These are phyloP conservation scores for Pyrenula massariospora DNA, from an alignment of 495 filamentous ascomycete genomes.

Conservation along the genomic window DNA sequence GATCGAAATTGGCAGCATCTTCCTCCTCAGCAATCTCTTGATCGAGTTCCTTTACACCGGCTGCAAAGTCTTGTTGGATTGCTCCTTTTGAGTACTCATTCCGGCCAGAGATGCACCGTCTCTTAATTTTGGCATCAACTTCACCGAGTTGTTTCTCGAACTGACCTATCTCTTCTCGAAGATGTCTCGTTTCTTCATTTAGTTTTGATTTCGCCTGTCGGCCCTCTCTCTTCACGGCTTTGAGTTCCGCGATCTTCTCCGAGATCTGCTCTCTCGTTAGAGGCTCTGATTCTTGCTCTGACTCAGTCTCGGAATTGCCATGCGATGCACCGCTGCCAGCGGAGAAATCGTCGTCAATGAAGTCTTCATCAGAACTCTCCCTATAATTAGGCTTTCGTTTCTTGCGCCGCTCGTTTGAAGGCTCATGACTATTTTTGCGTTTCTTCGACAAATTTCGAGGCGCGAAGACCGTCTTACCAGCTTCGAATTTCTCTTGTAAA, in stretches of 20 bases:
- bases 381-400: constrained; percentile 8
- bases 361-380: constrained; percentile 4
- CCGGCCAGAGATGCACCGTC: constrained; percentile 38
- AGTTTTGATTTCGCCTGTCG: constrained; percentile 18
- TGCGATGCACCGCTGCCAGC: constrained; percentile 4
- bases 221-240: constrained; percentile 21
- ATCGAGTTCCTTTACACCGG: constrained; percentile 42
- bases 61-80: constrained; percentile 45
- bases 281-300: constrained; percentile 8
- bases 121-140: constrained; percentile 23
- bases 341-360: constrained; percentile 9
- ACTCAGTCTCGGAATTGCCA: constrained; percentile 6
- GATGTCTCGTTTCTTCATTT: constrained; percentile 14
- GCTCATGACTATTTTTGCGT: constrained; percentile 24
- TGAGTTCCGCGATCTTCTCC: constrained; percentile 22
- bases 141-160: constrained; percentile 19
- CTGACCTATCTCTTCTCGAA: constrained; percentile 16
- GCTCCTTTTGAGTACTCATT: constrained; percentile 38
- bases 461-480: constrained; percentile 37
- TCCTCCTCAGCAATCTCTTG: constrained; percentile 31
- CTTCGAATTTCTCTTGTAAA: constrained; percentile 26
- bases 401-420: constrained; percentile 5
- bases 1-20: constrained; percentile 33
- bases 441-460: constrained; percentile 22
- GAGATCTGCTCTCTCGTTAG: constrained; percentile 24